Conservation (phyloP, 441 rosid species). For the Populus tomentosa region DNA sequence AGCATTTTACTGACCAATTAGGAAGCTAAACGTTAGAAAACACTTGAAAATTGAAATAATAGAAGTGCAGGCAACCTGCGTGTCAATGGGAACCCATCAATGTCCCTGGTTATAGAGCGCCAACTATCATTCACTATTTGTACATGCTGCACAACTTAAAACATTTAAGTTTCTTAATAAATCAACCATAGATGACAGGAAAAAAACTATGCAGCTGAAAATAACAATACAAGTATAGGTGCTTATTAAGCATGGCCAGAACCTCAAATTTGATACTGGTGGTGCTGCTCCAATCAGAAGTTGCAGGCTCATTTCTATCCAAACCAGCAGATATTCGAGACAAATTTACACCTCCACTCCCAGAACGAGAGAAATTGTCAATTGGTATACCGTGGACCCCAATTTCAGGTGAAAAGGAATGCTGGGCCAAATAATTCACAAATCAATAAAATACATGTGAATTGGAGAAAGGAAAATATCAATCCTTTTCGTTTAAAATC, state of each 20-base stretch:
- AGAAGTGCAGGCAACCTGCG: slow-evolving; percentile 55
- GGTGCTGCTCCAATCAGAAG: slow-evolving; percentile 84
- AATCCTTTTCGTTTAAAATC: neutral
- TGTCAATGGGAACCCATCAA: slow-evolving; percentile 82
- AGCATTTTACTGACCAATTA: slow-evolving; percentile 21
- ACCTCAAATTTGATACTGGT: slow-evolving; percentile 93
- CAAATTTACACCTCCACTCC: slow-evolving; percentile 85
- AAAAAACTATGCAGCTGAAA: neutral
- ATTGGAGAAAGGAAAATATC: slow-evolving; percentile 1
- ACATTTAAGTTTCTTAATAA: slow-evolving; percentile 15
- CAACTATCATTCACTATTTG: slow-evolving; percentile 76
- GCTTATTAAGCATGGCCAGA: slow-evolving; percentile 9
- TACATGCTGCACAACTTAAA: slow-evolving; percentile 53
- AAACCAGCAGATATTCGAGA: slow-evolving; percentile 75
- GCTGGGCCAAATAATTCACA: slow-evolving; percentile 43
- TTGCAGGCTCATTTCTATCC: slow-evolving; percentile 80
- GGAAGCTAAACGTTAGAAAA: slow-evolving; percentile 18
- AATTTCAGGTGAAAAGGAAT: slow-evolving; percentile 86
- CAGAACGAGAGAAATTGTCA: slow-evolving; percentile 84
- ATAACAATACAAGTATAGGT: slow-evolving; percentile 10
- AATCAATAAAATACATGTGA: slow-evolving; percentile 3
- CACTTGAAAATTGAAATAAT: slow-evolving; percentile 8
- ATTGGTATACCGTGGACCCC: slow-evolving; percentile 78
- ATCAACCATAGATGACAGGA: neutral
- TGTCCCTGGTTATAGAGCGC: slow-evolving; percentile 73